Evolutionary conservation across 805 yeast species (phyloP), one percentile per base, ranked within the genome.

Genomic region (Komagataella pseudopastoris): DNA sequence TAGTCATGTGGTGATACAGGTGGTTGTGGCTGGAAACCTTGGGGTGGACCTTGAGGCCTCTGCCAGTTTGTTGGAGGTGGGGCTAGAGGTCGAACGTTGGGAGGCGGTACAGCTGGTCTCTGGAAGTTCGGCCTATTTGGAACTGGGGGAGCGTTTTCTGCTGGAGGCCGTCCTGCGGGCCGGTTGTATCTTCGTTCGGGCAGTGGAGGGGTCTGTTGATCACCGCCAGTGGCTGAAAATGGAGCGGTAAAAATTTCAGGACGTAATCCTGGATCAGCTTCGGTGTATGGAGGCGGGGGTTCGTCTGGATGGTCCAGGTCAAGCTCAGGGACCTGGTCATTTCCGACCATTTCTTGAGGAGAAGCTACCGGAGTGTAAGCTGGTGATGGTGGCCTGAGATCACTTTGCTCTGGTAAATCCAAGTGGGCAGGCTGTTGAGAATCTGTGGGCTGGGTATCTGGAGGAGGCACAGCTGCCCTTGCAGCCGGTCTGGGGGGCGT

Each of bases 231-330:
- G 23, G 56, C 59, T n/a, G 63, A 53, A 45, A 59, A 62, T n/a
- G 59, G 63, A 3, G 64, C 63, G 16, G 62, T 52, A 44, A 53
- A 46, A 1, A 59, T 55, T 17, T 55, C 36, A 1, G 51, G 54
- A 1, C 59, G 59, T 6, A 54, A 50, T 1, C 57, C 60, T 1
- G 67, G 58, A 7, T 65, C 63, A 22, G 64, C 55, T 48, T 63
- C 69, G 1, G 69, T 58, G 52, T 70, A 70, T 6, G 62, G 63
- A 1, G 74, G 74, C 2, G 73, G 73, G 4, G 64, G 66, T 45
- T 61, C 67, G 20, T 52, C 55, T 0, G 65, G 5, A 57, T 57
- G 48, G 58, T 57, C 47, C 14, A 43, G 16, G 47, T 12, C 36
- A 3, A 23, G 53, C 18, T 16, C 49, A 24, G 48, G 48, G 5